Base-by-base conservation (phyloP, 2,329 filamentous ascomycete genomes). In the Colletotrichum sp. region DNA sequence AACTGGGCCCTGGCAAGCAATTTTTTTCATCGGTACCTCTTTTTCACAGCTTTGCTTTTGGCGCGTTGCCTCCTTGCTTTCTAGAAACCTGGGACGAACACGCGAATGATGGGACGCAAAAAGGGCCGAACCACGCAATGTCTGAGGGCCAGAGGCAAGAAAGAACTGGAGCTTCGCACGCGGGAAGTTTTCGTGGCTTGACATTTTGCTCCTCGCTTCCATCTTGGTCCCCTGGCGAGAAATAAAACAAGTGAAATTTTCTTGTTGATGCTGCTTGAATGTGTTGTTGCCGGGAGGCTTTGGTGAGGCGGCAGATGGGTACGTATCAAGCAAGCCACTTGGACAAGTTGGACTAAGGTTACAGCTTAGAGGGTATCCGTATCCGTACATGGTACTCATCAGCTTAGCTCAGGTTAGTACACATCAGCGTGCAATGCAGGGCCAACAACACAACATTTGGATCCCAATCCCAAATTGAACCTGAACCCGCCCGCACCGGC, bases 71-170 rank as follows among this genome's bases (percentile, higher is more conserved):
- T 64, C 63, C 44, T 69, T 73, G 73, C 44, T 64, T 52, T 39
- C 13, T 32, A 21, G 28, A 62, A 52, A 62, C 59, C 59, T 69
- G 57, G 63, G 16, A 55, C 21, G 57, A 26, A 57, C 39, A 39
- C 55, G 30, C 32, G 49, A 59, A 69, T 69, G 52, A 72, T 30
- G 39, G 30, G 55, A 52, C 55, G 28, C 15, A 30, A 28, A 73
- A 69, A 69, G 64, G 74, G 74, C 55, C 74, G 74, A 74, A 74
- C 57, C 59, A 76, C 70, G 70, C 64, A 69, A 73, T 26, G 21
- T 28, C 36, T 73, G 10, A 49, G 70, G 32, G 21, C 26, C 49
- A 76, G 7, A 28, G 64, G 16, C 34, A 24, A 24, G 44, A 69
- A 76, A 73, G 44, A 73, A 76, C 69, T 76, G 74, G 74, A 74